These are phyloP conservation scores for Coriolopsis trogii DNA, from an alignment of 1,284 basidiomycete species.

Conservation along the genomic window DNA sequence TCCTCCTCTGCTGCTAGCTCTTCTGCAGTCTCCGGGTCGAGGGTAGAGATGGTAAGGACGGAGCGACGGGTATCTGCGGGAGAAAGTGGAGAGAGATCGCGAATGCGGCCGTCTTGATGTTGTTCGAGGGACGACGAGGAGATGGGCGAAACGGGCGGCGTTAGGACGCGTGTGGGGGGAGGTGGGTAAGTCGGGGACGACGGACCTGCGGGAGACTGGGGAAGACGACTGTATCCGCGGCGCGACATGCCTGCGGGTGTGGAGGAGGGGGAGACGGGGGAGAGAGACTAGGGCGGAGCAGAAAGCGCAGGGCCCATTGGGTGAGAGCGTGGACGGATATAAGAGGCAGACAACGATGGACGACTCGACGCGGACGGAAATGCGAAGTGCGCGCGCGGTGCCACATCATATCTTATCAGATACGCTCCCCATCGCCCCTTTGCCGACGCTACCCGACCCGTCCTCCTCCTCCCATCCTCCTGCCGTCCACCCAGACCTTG, in stretches of 20 bases:
- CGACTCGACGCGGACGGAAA: neutral
- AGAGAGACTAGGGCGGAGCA: neutral
- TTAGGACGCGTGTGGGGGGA: neutral
- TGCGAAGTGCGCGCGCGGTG: neutral
- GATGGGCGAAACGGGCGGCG: neutral
- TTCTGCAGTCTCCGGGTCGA: slow-evolving; percentile 13
- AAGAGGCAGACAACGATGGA: slow-evolving; percentile 1
- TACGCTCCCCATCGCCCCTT: neutral
- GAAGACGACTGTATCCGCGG: slow-evolving; percentile 18
- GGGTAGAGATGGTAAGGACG: slow-evolving; percentile 12
- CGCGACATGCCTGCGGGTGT: slow-evolving; percentile 10
- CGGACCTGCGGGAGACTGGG: slow-evolving; percentile 19
- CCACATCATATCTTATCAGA: slow-evolving; percentile 23
- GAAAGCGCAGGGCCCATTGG: slow-evolving; percentile 3
- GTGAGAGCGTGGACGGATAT: neutral
- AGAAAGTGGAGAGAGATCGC: neutral
- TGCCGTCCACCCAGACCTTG: neutral
- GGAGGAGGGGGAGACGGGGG: neutral
- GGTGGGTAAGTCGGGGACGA: neutral
- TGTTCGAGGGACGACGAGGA: neutral
- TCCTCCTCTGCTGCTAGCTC: slow-evolving; percentile 31
- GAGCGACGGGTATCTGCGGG: slow-evolving; percentile 15
- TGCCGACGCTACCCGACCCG: neutral
- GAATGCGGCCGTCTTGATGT: slow-evolving; percentile 8
- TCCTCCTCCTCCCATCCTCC: neutral